Evolutionary conservation across 2,329 filamentous ascomycete genomes (phyloP), one percentile per base, ranked within the genome.

Genomic region (Stachybotrys chartarum): DNA sequence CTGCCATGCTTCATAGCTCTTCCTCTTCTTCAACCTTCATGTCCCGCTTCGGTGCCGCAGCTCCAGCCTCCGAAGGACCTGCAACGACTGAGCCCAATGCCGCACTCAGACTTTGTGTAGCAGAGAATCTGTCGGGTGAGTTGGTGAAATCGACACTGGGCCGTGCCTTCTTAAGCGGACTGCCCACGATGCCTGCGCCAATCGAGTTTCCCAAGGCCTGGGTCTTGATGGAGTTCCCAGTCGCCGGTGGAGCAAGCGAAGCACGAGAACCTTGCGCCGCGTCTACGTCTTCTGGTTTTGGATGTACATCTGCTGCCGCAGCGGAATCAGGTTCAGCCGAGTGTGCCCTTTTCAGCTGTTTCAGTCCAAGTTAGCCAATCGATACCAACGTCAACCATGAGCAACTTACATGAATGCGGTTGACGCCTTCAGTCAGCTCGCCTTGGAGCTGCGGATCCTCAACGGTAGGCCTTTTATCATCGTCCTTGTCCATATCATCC

Each of bases 341-440:
- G 68, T 91, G 88, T 60, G 88, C 86, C 60, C 89, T 82, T 77
- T 93, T 93, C 59, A 93, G 83, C 89, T 92, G 64, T 64, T 51
- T 31, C 18, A 6, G 17, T 44, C 11, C 10, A 10, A 46, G 42
- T 53, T 39, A 58, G 60, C 64, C 30, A 62, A 55, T 46, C 47
- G 44, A 3, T 5, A 18, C 46, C 24, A 42, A 17, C 4, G 24
- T 3, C 10, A 24, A 30, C 18, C 31, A 10, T 30, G 18, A 30
- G 6, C 16, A 48, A 70, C 82, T 66, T 78, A 91, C 90, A 72
- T 86, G 88, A 70, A 94, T 93, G 62, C 90, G 86, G 64, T 90
- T 83, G 52, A 94, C 88, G 51, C 89, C 88, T 59, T 92, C 90
- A 47, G 87, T 86, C 54, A 94, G 77, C 70, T 93, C 89, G 52